Conservation (phyloP, 208 protist genomes). For the Endotrypanum monterogeii region DNA sequence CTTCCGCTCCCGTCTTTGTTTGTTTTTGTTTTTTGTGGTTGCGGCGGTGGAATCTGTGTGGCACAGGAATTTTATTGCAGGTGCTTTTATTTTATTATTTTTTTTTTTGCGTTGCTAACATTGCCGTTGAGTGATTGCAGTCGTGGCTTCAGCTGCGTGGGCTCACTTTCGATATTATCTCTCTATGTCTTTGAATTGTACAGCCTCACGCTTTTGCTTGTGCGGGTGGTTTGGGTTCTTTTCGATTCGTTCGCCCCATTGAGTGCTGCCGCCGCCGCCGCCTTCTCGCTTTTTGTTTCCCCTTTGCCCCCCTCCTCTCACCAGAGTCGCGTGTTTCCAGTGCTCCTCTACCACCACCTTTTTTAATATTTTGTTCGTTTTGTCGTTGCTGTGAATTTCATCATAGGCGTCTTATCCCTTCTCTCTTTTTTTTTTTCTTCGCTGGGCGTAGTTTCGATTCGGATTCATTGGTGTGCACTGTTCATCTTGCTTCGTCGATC, state of each 20-base stretch:
- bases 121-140: too few species aligned
- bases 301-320: background rate
- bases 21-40: background rate
- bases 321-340: too few species aligned
- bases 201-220: background rate
- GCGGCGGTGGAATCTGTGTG: background rate
- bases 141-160: too few species aligned
- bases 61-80: background rate
- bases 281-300: background rate
- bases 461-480: too few species aligned
- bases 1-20: background rate
- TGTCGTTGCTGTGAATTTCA: conserved; percentile 10
- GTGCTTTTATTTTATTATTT: too few species aligned
- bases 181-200: background rate
- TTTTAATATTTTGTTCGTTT: background rate
- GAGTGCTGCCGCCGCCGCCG: background rate
- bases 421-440: background rate
- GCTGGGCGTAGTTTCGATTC: background rate
- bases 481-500: too few species aligned
- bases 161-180: too few species aligned
- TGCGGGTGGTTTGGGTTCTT: background rate
- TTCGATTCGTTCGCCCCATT: background rate
- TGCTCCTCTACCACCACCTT: too few species aligned
- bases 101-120: too few species aligned
- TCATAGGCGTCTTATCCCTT: background rate